Conservation (phyloP, 1,284 basidiomycete genomes). For the Schizophyllum amplum region DNA sequence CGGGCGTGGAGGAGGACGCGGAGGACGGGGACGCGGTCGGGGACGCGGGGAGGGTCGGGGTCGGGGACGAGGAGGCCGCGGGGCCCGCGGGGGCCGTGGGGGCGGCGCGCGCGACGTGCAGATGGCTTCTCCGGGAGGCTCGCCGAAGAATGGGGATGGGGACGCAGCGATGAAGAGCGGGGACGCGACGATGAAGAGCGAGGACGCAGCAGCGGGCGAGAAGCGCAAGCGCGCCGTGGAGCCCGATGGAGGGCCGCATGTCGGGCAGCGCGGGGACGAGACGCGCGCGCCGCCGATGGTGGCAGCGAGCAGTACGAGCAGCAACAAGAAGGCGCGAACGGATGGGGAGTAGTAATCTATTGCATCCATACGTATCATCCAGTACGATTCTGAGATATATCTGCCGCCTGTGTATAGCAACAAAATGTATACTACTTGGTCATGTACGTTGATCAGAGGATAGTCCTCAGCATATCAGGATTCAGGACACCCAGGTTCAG, state of each 20-base stretch:
- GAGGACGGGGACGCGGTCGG: conserved; percentile 29
- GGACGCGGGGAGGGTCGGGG: too few relatives aligned
- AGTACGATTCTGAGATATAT: too few relatives aligned
- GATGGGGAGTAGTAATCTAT: conserved; percentile 25
- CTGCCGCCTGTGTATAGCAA: too few relatives aligned
- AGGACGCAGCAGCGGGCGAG: conserved; percentile 40
- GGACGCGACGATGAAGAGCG: conserved; percentile 13
- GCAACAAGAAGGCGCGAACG: conserved; percentile 53
- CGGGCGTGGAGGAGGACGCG: conserved; percentile 30
- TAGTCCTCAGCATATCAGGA: too few relatives aligned
- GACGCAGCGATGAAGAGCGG: conserved; percentile 19
- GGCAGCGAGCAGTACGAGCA: conserved; percentile 16
- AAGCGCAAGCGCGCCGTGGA: conserved; percentile 70
- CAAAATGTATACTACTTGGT: too few relatives aligned
- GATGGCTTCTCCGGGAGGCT: background rate
- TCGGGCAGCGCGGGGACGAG: conserved; percentile 43
- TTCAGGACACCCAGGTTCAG: too few relatives aligned
- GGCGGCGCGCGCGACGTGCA: conserved; percentile 17
- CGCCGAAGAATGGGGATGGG: conserved; percentile 14
- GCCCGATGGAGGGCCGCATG: conserved; percentile 64
- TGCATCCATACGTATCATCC: too few relatives aligned
- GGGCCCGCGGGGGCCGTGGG: conserved; percentile 25
- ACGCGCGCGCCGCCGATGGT: conserved; percentile 54
- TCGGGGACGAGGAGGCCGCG: conserved; percentile 33
- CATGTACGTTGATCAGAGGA: too few relatives aligned